phyloP scores from a whole-genome alignment of 352 stramenopile genomes.

The Poterioochromonas sp. region DNA sequence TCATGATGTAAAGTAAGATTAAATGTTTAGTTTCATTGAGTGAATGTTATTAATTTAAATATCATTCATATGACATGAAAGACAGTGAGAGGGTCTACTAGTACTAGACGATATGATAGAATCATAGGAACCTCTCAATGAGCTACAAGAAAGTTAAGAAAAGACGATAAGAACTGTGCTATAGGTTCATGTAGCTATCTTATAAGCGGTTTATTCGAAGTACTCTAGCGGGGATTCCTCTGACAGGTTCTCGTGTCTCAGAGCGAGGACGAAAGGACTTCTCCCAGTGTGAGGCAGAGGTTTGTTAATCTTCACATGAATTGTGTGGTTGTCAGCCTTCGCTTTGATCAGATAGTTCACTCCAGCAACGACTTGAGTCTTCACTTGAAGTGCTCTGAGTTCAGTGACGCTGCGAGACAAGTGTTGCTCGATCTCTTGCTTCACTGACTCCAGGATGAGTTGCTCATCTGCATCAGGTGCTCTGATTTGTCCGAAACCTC shows the following conservation, averaged over 20 bases:
- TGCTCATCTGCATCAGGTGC: conserved; percentile 55
- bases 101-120: too few species aligned
- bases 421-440: conserved; percentile 73
- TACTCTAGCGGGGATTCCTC: not conserved
- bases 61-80: too few species aligned
- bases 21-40: too few species aligned
- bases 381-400: too few species aligned
- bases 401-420: too few species aligned
- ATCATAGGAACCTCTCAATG: too few species aligned
- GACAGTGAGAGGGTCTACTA: too few species aligned
- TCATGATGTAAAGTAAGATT: too few species aligned
- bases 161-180: too few species aligned
- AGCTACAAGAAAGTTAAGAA: too few species aligned
- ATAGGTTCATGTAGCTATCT: too few species aligned
- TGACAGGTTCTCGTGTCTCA: not conserved
- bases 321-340: not conserved
- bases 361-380: conserved; percentile 28
- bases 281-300: conserved; percentile 30
- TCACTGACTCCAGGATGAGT: conserved; percentile 62
- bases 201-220: conserved; percentile 20
- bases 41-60: too few species aligned
- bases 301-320: conserved; percentile 34
- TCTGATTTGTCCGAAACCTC: conserved; percentile 75
- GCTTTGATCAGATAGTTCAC: conserved; percentile 33
- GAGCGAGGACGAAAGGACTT: not conserved